Conservation (phyloP, 768 basidiomycete species). For the Macrocybe gigantea region DNA sequence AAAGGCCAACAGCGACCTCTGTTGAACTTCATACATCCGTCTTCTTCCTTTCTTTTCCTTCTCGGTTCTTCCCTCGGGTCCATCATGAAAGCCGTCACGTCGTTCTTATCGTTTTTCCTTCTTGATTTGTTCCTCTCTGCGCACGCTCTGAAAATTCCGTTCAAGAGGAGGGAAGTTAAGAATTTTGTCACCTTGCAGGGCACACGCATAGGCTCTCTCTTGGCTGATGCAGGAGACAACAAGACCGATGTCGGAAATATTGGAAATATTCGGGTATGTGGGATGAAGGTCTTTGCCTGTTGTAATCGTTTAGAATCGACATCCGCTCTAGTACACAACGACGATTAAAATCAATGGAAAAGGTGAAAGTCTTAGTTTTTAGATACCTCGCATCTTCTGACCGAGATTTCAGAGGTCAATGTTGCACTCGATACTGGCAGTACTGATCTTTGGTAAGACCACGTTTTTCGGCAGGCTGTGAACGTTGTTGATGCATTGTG, state of each 20-base stretch:
- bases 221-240: background rate
- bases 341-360: slow-evolving; percentile 21
- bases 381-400: too few relatives aligned
- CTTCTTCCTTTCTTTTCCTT: background rate
- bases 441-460: slow-evolving; percentile 28
- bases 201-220: background rate
- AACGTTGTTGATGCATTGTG: background rate
- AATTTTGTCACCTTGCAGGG: background rate
- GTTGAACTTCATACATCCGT: background rate
- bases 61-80: too few relatives aligned
- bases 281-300: background rate
- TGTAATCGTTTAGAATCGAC: background rate
- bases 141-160: background rate
- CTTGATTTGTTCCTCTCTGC: background rate
- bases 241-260: slow-evolving; percentile 4
- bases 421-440: slow-evolving; percentile 33
- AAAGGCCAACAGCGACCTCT: too few relatives aligned
- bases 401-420: slow-evolving; percentile 14
- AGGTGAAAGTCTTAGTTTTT: slow-evolving; percentile 6
- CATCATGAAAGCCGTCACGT: too few relatives aligned
- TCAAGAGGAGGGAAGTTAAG: background rate
- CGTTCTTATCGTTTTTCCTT: too few relatives aligned
- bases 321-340: slow-evolving; percentile 19
- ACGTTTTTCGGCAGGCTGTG: background rate
- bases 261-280: slow-evolving; percentile 8